Conservation (phyloP, 164 flowering plant genomes). For the Sedum album region DNA sequence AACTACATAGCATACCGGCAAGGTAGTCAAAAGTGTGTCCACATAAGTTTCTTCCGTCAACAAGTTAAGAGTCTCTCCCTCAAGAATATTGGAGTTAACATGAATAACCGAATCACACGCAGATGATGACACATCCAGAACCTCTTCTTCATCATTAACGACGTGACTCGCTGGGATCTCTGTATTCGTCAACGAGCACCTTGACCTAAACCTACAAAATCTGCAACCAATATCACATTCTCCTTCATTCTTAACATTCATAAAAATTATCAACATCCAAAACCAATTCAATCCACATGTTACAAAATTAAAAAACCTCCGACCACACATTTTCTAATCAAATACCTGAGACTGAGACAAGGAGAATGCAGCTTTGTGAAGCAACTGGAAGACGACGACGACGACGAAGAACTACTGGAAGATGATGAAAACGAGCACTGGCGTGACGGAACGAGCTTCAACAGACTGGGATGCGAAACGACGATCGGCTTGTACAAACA, state of each 20-base stretch:
- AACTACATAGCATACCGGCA: constrained; percentile 76
- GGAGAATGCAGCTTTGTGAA: not conserved
- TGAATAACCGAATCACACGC: not conserved
- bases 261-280: too few relatives aligned
- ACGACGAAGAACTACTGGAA: too few relatives aligned
- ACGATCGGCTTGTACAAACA: not conserved
- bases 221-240: not conserved
- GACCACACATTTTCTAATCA: too few relatives aligned
- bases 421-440: not conserved
- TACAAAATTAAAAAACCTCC: too few relatives aligned
- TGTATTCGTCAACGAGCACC: not conserved
- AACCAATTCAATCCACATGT: too few relatives aligned
- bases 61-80: constrained; percentile 48
- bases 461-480: not conserved
- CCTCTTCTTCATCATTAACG: not conserved
- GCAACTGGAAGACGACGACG: too few relatives aligned
- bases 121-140: not conserved
- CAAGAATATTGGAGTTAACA: constrained; percentile 36
- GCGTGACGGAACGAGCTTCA: not conserved
- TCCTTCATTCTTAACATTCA: too few relatives aligned
- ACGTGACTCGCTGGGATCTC: not conserved
- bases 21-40: constrained; percentile 49
- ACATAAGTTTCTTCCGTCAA: constrained; percentile 41
- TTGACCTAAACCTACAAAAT: not conserved
- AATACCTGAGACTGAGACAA: not conserved